These are phyloP conservation scores for Coffea humblotiana DNA, from an alignment of 305 asterid species.

Conservation along the genomic window DNA sequence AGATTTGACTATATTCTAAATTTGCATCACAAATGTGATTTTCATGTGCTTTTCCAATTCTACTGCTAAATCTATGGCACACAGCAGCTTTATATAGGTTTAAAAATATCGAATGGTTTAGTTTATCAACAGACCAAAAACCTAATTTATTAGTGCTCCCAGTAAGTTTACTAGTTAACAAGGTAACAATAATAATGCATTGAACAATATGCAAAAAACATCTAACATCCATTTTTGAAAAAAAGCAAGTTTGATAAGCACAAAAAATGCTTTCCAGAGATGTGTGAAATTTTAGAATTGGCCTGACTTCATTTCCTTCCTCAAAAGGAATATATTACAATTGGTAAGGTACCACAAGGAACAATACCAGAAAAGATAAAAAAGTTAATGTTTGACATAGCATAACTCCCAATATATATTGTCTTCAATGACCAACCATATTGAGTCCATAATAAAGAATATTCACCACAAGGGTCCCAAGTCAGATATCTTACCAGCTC, in stretches of 20 bases:
- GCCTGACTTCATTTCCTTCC: not conserved
- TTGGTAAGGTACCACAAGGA: not conserved
- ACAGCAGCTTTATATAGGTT: no score
- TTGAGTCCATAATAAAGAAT: constrained; percentile 18
- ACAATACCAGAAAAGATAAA: not conserved
- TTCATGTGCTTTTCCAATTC: not conserved
- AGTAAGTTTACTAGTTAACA: not conserved
- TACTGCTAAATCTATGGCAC: no score
- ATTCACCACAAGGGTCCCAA: constrained; percentile 12
- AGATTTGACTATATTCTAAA: not conserved
- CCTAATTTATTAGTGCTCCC: not conserved
- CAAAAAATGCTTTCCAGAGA: not conserved
- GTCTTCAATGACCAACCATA: not conserved
- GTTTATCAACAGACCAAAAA: not conserved
- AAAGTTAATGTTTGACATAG: not conserved
- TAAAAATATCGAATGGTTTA: not conserved
- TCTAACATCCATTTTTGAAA: not conserved
- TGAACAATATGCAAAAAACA: not conserved
- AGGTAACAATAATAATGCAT: not conserved
- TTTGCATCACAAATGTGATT: not conserved
- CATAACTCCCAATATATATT: not conserved
- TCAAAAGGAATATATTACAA: not conserved
- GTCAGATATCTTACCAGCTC: constrained; percentile 57
- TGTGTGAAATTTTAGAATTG: not conserved
- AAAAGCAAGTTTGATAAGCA: not conserved